phyloP scores from a whole-genome alignment of 352 stramenopile species.

The Phytophthora pistaciae region DNA sequence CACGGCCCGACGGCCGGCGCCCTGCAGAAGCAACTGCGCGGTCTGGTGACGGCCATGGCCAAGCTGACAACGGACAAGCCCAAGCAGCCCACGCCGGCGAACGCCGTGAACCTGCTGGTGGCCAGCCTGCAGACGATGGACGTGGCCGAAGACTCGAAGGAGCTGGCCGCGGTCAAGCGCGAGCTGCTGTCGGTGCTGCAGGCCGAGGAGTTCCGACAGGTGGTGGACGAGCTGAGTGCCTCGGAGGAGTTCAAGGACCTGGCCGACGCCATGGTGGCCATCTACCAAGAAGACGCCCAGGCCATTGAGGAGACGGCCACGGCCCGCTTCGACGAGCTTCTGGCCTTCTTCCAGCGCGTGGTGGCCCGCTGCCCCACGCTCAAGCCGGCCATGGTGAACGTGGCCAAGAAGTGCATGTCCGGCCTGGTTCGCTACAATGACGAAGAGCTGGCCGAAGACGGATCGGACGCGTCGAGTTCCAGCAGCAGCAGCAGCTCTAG shows the following conservation, averaged over 20 bases:
- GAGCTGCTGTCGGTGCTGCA: constrained; percentile 53
- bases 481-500: constrained; percentile 27
- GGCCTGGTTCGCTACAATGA: constrained; percentile 50
- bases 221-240: constrained; percentile 42
- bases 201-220: constrained; percentile 42
- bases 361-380: constrained; percentile 49
- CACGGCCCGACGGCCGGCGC: constrained; percentile 10
- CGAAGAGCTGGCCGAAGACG: constrained; percentile 33
- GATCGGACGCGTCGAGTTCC: constrained; percentile 35
- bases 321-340: constrained; percentile 41
- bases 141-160: constrained; percentile 45
- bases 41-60: constrained; percentile 60
- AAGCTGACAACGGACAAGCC: constrained; percentile 55
- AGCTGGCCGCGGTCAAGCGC: constrained; percentile 52
- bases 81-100: constrained; percentile 47
- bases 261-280: constrained; percentile 36
- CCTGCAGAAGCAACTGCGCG: constrained; percentile 52
- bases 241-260: constrained; percentile 52
- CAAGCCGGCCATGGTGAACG: constrained; percentile 51
- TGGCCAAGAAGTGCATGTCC: constrained; percentile 51
- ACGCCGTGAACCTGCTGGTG: constrained; percentile 50
- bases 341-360: constrained; percentile 52
- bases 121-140: constrained; percentile 54
- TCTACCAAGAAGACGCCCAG: constrained; percentile 42
- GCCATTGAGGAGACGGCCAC: constrained; percentile 46